Evolutionary conservation across 148 eudicot species (phyloP), one percentile per base, ranked within the genome.

Genomic region (Fallopia convolvulus): DNA sequence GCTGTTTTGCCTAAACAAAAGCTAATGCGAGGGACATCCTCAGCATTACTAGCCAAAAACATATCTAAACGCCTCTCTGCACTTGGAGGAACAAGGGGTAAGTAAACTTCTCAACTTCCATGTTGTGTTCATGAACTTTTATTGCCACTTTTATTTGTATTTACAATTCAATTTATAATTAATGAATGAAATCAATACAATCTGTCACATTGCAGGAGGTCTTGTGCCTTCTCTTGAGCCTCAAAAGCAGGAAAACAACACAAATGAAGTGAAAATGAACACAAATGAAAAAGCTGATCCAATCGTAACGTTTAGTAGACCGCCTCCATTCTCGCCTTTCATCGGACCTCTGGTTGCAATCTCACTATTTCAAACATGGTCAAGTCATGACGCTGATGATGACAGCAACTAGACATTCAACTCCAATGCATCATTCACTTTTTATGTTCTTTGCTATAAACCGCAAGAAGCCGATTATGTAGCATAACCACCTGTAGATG

Each of bases 241-340:
- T 0, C 88, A 78, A 78, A 86, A 87, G 61, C 83, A 61, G 74
- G 65, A 75, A n/a, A 74, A 78, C 77, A 79, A 86, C 66, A 77
- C 75, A 73, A 86, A 73, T 71, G 75, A 78, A 66, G 80, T 63
- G 50, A 80, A 66, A 63, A 53, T 49, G 39, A 47, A 83, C 6
- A 60, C 60, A 17, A 85, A 83, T 70, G 89, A 86, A 15, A 78
- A 83, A 63, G 80, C 77, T 63, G 88, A 88, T 32, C 88, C 94
- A 4, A 80, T 90, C 49, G 91, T 79, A 78, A 87, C 97, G 75
- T 92, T 89, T 76, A 90, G 94, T 83, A 83, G 83, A 78, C 97
- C 94, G 4, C 94, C 97, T 15, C 89, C 88, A 1, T 74, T 87
- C 33, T 85, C 86, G 2, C 92, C 92, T n/a, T 46, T 90, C 50